Percentiles rank a stretch among this genome's conserved stretches.
Conservation (phyloP, 306 rosid species). For the Lathyrus tuberosus region DNA sequence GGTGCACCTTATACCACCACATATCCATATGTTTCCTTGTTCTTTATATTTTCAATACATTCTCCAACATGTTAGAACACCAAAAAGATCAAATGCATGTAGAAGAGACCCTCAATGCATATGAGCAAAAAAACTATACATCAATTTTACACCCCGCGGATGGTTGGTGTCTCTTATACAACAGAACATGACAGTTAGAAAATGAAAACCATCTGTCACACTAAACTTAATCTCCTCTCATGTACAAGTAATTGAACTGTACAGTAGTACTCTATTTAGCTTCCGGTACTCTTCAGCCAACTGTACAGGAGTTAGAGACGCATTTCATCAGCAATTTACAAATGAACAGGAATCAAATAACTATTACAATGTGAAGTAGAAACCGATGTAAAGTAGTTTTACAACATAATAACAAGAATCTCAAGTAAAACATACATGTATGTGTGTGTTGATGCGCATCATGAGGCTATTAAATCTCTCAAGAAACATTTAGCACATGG, state of each 20-base stretch:
- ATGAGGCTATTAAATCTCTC: background rate
- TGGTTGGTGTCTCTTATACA: slow-evolving; percentile 32
- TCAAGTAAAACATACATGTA: background rate
- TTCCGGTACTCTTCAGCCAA: slow-evolving; percentile 37
- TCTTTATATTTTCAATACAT: background rate
- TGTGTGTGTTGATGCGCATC: background rate
- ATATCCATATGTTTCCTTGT: background rate
- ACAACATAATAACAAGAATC: slow-evolving; percentile 3
- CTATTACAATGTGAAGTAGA: slow-evolving; percentile 2
- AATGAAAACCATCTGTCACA: slow-evolving; percentile 32
- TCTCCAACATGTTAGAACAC: background rate
- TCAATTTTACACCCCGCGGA: slow-evolving; percentile 17
- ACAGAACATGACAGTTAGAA: slow-evolving; percentile 8
- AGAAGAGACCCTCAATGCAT: slow-evolving; percentile 30
- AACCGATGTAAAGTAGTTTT: background rate
- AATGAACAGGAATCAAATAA: slow-evolving; percentile 10
- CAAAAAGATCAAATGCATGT: background rate
- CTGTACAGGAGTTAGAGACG: slow-evolving; percentile 36
- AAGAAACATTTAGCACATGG: background rate
- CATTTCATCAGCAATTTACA: slow-evolving; percentile 39
- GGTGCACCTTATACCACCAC: background rate
- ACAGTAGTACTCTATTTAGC: slow-evolving; percentile 26
- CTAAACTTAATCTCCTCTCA: slow-evolving; percentile 37
- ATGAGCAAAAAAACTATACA: slow-evolving; percentile 43
- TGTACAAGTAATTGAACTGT: slow-evolving; percentile 43